Evolutionary conservation across 805 yeast species (phyloP).

Genomic region (Wickerhamiella siamensis): DNA sequence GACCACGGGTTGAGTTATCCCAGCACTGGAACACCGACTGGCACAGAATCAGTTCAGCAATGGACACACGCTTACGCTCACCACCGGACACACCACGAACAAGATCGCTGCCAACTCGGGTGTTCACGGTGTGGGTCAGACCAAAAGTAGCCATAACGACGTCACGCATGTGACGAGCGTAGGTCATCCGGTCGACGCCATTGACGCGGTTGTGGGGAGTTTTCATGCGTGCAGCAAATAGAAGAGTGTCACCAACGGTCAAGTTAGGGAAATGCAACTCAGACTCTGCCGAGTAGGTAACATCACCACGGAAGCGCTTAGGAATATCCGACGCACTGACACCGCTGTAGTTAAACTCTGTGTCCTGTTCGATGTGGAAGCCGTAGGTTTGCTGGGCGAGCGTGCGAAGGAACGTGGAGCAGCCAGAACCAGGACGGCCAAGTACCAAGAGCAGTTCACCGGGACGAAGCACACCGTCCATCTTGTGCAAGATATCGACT

Average conservation of each 20-base stretch:
- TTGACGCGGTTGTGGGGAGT: constrained; percentile 45
- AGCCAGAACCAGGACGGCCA: constrained; percentile 72
- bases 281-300: constrained; percentile 30
- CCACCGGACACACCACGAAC: constrained; percentile 74
- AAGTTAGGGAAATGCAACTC: constrained; percentile 67
- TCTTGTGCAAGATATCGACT: constrained; percentile 16
- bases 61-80: constrained; percentile 72
- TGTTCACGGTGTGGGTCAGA: constrained; percentile 41
- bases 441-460: constrained; percentile 60
- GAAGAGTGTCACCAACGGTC: constrained; percentile 59
- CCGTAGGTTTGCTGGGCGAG: constrained; percentile 43
- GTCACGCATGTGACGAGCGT: constrained; percentile 34
- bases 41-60: constrained; percentile 60
- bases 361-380: constrained; percentile 37
- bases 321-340: constrained; percentile 46
- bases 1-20: constrained; percentile 78
- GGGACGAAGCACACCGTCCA: constrained; percentile 34
- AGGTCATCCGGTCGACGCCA: constrained; percentile 33
- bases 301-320: constrained; percentile 38
- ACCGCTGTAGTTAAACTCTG: constrained; percentile 44
- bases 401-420: constrained; percentile 53
- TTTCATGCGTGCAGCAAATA: constrained; percentile 54
- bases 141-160: constrained; percentile 43
- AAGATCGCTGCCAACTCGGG: constrained; percentile 47
- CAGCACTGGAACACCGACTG: constrained; percentile 54